phyloP scores from a whole-genome alignment of 2,329 filamentous ascomycete species.

The Colletotrichum theobromicola region DNA sequence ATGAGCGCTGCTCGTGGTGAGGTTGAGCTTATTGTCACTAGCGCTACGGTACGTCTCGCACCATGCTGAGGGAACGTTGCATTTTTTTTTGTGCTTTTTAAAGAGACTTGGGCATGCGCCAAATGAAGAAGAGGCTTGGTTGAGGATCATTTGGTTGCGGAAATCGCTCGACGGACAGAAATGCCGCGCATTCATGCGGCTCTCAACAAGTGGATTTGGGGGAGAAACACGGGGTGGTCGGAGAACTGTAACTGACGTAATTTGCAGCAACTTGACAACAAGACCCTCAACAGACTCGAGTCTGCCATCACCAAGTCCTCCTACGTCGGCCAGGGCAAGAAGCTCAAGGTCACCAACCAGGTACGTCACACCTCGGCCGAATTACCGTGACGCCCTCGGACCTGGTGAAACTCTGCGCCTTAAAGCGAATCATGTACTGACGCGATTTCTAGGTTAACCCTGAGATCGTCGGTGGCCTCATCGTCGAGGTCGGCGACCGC shows the following conservation, averaged over 20 bases:
- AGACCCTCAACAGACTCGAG: conserved; percentile 86
- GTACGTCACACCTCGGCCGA: conserved; percentile 44
- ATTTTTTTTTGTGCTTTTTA: not conserved
- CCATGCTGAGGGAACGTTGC: not conserved
- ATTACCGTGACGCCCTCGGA: not conserved
- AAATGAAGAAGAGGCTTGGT: not conserved
- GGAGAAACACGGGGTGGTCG: not conserved
- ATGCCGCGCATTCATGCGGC: not conserved
- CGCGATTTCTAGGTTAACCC: conserved; percentile 75
- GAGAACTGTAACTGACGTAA: conserved; percentile 26
- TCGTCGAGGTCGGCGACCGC: conserved; percentile 96
- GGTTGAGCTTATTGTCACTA: conserved; percentile 91
- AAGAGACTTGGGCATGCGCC: not conserved
- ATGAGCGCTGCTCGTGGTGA: conserved; percentile 92
- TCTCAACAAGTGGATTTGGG: not conserved
- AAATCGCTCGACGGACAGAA: not conserved
- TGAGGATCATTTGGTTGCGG: not conserved
- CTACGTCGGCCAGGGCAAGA: conserved; percentile 91
- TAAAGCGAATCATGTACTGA: not conserved
- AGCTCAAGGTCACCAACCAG: conserved; percentile 95
- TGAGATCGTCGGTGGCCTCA: conserved; percentile 89
- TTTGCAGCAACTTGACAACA: conserved; percentile 79
- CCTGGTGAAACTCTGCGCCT: not conserved
- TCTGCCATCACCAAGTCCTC: conserved; percentile 85
- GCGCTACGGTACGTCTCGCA: conserved; percentile 75